Percentiles rank a stretch among this genome's conserved stretches.
These are phyloP conservation scores for Torulaspora microellipsoides DNA, from an alignment of 805 yeast species.

Conservation along the genomic window DNA sequence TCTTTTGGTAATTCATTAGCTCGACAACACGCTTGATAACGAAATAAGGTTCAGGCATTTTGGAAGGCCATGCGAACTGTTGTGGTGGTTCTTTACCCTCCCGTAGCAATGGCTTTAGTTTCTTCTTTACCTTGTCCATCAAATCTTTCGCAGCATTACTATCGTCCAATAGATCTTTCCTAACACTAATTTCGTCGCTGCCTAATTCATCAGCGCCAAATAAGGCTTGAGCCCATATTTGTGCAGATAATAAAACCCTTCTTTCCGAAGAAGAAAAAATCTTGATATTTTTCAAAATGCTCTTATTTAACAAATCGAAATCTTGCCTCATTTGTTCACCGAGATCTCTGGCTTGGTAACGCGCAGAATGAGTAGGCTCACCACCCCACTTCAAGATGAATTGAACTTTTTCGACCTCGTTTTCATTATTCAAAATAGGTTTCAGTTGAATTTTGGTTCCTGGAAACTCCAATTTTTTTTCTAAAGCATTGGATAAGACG, in stretches of 20 bases:
- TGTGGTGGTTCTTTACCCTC: conserved; percentile 97
- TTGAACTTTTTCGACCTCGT: conserved; percentile 88
- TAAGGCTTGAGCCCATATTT: conserved; percentile 72
- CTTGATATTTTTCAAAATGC: conserved; percentile 77
- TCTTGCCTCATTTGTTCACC: conserved; percentile 97
- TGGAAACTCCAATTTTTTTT: conserved; percentile 83
- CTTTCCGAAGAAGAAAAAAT: conserved; percentile 92
- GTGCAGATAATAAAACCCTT: conserved; percentile 90
- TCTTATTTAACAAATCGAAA: conserved; percentile 75
- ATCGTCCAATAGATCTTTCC: conserved; percentile 91
- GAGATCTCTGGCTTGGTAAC: conserved; percentile 87
- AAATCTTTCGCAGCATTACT: conserved; percentile 96
- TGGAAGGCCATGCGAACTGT: conserved; percentile 98
- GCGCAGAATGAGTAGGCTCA: conserved; percentile 97
- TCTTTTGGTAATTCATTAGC: conserved; percentile 86
- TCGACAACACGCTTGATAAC: conserved; percentile 94
- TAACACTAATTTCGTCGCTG: conserved; percentile 70
- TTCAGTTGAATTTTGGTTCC: conserved; percentile 96
- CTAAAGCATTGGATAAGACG: conserved; percentile 77
- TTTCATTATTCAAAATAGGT: conserved; percentile 68
- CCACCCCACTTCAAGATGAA: conserved; percentile 98
- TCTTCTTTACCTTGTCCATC: conserved; percentile 97
- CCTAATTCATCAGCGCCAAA: conserved; percentile 69
- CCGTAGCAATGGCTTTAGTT: conserved; percentile 86
- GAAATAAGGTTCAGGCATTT: conserved; percentile 94